phyloP scores from a whole-genome alignment of 2,329 filamentous ascomycete genomes.

The Fragosphaeria purpurea region DNA sequence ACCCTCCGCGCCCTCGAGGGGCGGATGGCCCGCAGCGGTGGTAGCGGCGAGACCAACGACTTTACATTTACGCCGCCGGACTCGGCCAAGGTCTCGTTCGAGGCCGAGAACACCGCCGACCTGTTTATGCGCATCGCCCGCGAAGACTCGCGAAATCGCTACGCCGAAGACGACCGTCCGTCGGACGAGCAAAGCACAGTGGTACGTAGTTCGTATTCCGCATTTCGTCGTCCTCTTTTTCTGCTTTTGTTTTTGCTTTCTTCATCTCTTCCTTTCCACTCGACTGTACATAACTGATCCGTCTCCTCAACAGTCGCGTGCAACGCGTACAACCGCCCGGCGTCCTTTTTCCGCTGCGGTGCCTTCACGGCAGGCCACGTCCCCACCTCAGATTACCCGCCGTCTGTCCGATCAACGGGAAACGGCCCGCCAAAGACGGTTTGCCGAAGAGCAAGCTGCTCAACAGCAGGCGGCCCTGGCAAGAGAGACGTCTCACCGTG shows the following conservation, averaged over 20 bases:
- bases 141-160: slow-evolving; percentile 36
- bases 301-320: slow-evolving; percentile 31
- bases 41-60: slow-evolving; percentile 22
- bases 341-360: slow-evolving; percentile 44
- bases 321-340: slow-evolving; percentile 33
- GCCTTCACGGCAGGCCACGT: slow-evolving; percentile 35
- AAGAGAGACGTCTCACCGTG: slow-evolving; percentile 36
- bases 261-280: neutral
- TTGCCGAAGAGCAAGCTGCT: slow-evolving; percentile 31
- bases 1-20: slow-evolving; percentile 44
- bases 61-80: slow-evolving; percentile 31
- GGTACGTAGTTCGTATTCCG: slow-evolving; percentile 31
- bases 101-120: slow-evolving; percentile 46
- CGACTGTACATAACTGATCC: neutral
- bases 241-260: neutral
- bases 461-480: slow-evolving; percentile 21
- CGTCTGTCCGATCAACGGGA: slow-evolving; percentile 50
- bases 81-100: slow-evolving; percentile 26
- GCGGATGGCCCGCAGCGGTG: slow-evolving; percentile 9
- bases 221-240: neutral
- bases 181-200: slow-evolving; percentile 29
- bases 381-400: slow-evolving; percentile 40
- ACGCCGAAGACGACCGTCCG: slow-evolving; percentile 23
- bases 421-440: slow-evolving; percentile 28
- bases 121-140: slow-evolving; percentile 50